Base-by-base conservation (phyloP, 805 yeast genomes). In the Spathaspora gorwiae region DNA sequence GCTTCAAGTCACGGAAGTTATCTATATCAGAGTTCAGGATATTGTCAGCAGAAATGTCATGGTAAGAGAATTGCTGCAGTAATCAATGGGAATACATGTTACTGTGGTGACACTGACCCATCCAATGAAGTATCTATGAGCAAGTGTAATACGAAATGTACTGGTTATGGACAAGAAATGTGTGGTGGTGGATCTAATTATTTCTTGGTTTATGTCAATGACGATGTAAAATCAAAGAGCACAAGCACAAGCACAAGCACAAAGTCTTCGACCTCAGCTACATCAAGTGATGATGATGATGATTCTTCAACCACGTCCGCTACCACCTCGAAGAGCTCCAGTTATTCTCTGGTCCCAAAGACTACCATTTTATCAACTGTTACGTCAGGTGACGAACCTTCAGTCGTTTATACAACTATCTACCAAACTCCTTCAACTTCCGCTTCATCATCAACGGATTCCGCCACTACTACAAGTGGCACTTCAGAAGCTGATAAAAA, bases 11-110 rank as follows among this genome's bases (percentile, higher is more conserved):
- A 68, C 48, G 87, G 84, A 29, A 54, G 71, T 2, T 78, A 76
- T 59, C 65, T 61, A 1, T 84, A 66, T 58, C 90, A 86, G 64
- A 74, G 89, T 7, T 75, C 80, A 13, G 68, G 75, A 7, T 66
- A 78, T 56, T 84, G 94, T 61, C 66, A 71, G 47, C 51, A 55
- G 7, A 66, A 70, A 49, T 84, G 96, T 64, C 45, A 57, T 43
- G 75, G 75, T 7, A 67, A 63, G 24, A 55, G 52, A 32, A 63
- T 70, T 27, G 65, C 64, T 9, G 75, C 70, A 3, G 54, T 68
- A 15, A 53, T 61, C 34, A 52, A 59, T 40, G 76, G 76, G 0
- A 56, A 59, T 37, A 50, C 56, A 38, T 71, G 76, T 47, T 71
- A 64, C 55, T 71, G 76, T 51, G 75, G 74, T 26, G 55, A 61